Evolutionary conservation across 345 rosid species (phyloP), one percentile per base, ranked within the genome.

Genomic region (Populus davidiana): DNA sequence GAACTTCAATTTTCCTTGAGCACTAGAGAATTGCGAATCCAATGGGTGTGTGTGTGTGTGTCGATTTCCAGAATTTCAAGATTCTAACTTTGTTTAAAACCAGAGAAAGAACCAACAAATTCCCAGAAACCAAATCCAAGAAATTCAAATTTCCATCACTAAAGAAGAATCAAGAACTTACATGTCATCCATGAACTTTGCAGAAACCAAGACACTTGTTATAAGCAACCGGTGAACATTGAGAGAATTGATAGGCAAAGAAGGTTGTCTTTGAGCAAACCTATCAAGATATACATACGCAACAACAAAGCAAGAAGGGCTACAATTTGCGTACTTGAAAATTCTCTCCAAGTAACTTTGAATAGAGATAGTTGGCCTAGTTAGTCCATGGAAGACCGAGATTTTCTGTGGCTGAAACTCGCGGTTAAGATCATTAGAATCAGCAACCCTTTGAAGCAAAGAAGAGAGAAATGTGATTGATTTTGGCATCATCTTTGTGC

Each of bases 141-240:
- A 54, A 41, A 61, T 21, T 9, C 65, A 71, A 5, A 62, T 35
- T 8, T 31, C 33, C 33, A n/a, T 16, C 14, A 21, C 35, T 25
- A 38, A 44, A 14, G 13, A 52, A n/a, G 3, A 38, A 21, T 35
- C 25, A 54, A 76, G 62, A 80, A 85, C 97, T 89, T 79, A 93
- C 98, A 85, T 85, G 82, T 94, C 98, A 82, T 94, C 98, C 91
- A 94, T 87, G 89, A 94, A 94, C 86, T 94, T 93, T 36, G 93
- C 97, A 52, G 97, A 83, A 36, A 91, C 89, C 93, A 94, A 82
- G 82, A 94, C 93, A 77, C 97, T 94, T 5, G 98, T 90, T 49
- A 94, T 87, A 71, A 94, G 92, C 73, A 94, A 83, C 56, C 98
- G 97, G 79, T 93, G 97, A 50, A 94, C 95, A 67, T 90, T 94